phyloP scores from a whole-genome alignment of 768 basidiomycete genomes.

The Tylopilus plumbeoviolaceoides region DNA sequence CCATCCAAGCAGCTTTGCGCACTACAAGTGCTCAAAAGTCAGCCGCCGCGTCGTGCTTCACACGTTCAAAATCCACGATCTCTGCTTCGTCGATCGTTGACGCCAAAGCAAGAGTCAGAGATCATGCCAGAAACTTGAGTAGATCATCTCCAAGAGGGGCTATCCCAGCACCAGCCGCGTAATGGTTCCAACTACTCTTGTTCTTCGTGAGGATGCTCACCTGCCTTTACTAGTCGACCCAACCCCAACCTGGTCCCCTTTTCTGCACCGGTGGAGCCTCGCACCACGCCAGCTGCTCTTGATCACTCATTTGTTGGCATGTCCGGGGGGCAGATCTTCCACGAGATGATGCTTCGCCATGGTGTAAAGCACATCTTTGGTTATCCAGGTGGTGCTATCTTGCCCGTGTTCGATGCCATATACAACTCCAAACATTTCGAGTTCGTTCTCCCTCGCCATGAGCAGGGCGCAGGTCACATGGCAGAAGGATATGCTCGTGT shows the following conservation, averaged over 20 bases:
- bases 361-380: conserved; percentile 96
- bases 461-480: conserved; percentile 99
- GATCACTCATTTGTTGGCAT: conserved; percentile 90
- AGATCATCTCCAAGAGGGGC: conserved; percentile 60
- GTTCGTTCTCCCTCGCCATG: conserved; percentile 93
- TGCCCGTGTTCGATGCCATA: conserved; percentile 99
- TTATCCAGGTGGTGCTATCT: conserved; percentile 96
- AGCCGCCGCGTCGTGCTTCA: conserved; percentile 31
- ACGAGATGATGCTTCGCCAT: conserved; percentile 99
- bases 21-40: conserved; percentile 37
- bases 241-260: conserved; percentile 36
- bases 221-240: conserved; percentile 53
- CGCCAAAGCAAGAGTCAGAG: conserved; percentile 75
- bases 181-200: conserved; percentile 24
- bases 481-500: conserved; percentile 97
- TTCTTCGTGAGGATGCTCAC: conserved; percentile 22
- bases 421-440: conserved; percentile 94
- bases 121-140: conserved; percentile 73
- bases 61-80: conserved; percentile 49
- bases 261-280: conserved; percentile 32
- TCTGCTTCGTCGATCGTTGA: conserved; percentile 59
- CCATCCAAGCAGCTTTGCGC: conserved; percentile 41
- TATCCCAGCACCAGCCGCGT: conserved; percentile 60
- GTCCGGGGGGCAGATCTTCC: conserved; percentile 96
- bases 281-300: conserved; percentile 47